phyloP scores from a whole-genome alignment of 345 rosid species.

The Alliaria petiolata region DNA sequence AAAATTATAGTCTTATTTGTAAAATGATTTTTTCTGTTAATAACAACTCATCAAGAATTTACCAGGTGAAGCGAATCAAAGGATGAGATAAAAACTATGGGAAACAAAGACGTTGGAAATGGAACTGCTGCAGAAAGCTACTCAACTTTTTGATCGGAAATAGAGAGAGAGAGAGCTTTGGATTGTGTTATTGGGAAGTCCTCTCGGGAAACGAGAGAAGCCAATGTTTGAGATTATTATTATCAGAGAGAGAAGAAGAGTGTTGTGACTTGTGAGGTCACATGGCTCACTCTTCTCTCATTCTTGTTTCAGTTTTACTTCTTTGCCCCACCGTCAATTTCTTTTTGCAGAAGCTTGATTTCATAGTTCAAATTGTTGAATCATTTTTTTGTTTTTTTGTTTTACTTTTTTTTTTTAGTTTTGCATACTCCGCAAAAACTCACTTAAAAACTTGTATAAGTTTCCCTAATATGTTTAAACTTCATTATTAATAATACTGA shows the following conservation, averaged over 20 bases:
- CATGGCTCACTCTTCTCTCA: slow-evolving; percentile 53
- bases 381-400: too few relatives aligned
- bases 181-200: slow-evolving; percentile 10
- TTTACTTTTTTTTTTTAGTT: too few relatives aligned
- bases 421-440: too few relatives aligned
- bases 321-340: not conserved
- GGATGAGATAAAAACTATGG: not conserved
- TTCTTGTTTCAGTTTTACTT: slow-evolving; percentile 4
- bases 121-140: slow-evolving; percentile 32
- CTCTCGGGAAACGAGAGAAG: slow-evolving; percentile 36
- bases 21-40: too few relatives aligned
- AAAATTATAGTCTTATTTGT: too few relatives aligned
- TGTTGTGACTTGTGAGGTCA: slow-evolving; percentile 37
- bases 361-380: too few relatives aligned
- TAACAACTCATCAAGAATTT: not conserved
- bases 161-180: slow-evolving; percentile 22
- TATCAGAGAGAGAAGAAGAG: slow-evolving; percentile 28
- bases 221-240: slow-evolving; percentile 17
- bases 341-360: not conserved
- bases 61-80: not conserved
- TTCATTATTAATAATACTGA: too few relatives aligned
- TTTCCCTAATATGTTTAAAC: too few relatives aligned
- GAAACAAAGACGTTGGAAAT: slow-evolving; percentile 34
- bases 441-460: too few relatives aligned
- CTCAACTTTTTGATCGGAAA: slow-evolving; percentile 28